Evolutionary conservation across 2,329 filamentous ascomycete genomes (phyloP).

Genomic region (Pezicula neosporulosa): DNA sequence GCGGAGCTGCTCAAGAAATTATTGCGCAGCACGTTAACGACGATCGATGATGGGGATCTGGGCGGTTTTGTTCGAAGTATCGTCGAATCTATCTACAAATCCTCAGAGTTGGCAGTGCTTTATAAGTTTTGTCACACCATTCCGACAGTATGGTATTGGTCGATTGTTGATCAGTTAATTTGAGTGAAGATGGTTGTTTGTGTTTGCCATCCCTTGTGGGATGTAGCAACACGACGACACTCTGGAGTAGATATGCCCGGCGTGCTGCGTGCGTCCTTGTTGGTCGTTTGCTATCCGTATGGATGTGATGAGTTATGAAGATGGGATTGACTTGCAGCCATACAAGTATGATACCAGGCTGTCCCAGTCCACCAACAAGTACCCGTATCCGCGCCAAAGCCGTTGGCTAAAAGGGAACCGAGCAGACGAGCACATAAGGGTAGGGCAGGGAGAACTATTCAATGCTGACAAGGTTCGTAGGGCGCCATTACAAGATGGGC

Average conservation of each 20-base stretch:
- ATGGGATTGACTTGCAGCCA: constrained; percentile 18
- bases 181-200: constrained; percentile 13
- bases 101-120: constrained; percentile 13
- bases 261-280: constrained; percentile 18
- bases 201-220: constrained; percentile 25
- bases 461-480: constrained; percentile 19
- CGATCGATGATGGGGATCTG: background rate
- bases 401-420: constrained; percentile 8
- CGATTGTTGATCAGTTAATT: constrained; percentile 20
- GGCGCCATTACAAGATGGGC: constrained; percentile 14
- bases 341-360: constrained; percentile 16
- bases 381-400: constrained; percentile 16
- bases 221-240: constrained; percentile 18
- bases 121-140: constrained; percentile 27
- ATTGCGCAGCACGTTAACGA: background rate
- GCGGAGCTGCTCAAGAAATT: too few relatives aligned
- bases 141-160: constrained; percentile 22
- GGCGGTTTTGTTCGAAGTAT: background rate
- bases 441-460: constrained; percentile 17
- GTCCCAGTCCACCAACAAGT: constrained; percentile 15
- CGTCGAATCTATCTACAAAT: background rate
- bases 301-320: constrained; percentile 18
- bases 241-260: constrained; percentile 14
- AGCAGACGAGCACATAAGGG: constrained; percentile 16
- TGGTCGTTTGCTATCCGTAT: constrained; percentile 20